phyloP scores from a whole-genome alignment of 1,284 basidiomycete species.

The Rhodotorula sp. region DNA sequence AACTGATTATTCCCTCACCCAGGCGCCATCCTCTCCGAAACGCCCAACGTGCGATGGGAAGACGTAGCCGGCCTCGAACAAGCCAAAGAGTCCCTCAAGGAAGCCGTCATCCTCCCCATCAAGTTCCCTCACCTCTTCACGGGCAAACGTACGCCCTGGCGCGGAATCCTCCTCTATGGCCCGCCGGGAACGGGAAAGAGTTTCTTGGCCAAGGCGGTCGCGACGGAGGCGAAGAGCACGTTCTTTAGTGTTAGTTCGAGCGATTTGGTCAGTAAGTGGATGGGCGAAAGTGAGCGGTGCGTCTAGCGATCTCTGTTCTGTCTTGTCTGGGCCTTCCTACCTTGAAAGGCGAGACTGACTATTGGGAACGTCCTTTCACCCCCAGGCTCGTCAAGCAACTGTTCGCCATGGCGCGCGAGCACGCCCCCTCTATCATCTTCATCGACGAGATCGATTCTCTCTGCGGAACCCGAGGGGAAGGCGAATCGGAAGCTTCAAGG shows the following conservation, averaged over 20 bases:
- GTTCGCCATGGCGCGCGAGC: slow-evolving; percentile 93
- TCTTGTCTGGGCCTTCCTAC: background rate
- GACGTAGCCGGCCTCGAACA: slow-evolving; percentile 93
- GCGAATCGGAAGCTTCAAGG: slow-evolving; percentile 90
- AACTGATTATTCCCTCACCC: background rate
- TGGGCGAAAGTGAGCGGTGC: slow-evolving; percentile 93
- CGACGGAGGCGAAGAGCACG: slow-evolving; percentile 97
- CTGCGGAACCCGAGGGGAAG: slow-evolving; percentile 90
- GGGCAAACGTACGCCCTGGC: slow-evolving; percentile 96
- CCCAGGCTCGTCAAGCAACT: slow-evolving; percentile 91
- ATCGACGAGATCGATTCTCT: slow-evolving; percentile 98
- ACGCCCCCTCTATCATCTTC: slow-evolving; percentile 97
- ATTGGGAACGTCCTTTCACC: background rate
- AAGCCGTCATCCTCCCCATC: slow-evolving; percentile 97
- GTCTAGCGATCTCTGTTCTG: slow-evolving; percentile 25
- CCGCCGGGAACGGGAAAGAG: slow-evolving; percentile 95
- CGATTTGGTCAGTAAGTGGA: slow-evolving; percentile 98
- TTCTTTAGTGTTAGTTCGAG: slow-evolving; percentile 96
- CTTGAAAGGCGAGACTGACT: no score
- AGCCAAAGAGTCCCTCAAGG: slow-evolving; percentile 94
- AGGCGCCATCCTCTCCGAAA: slow-evolving; percentile 86
- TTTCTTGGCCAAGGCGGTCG: slow-evolving; percentile 95
- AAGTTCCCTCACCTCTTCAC: slow-evolving; percentile 99
- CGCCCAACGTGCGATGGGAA: slow-evolving; percentile 95
- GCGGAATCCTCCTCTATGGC: slow-evolving; percentile 91